Evolutionary conservation across 1,284 basidiomycete genomes (phyloP).

Genomic region (Sporisorium exsertum): DNA sequence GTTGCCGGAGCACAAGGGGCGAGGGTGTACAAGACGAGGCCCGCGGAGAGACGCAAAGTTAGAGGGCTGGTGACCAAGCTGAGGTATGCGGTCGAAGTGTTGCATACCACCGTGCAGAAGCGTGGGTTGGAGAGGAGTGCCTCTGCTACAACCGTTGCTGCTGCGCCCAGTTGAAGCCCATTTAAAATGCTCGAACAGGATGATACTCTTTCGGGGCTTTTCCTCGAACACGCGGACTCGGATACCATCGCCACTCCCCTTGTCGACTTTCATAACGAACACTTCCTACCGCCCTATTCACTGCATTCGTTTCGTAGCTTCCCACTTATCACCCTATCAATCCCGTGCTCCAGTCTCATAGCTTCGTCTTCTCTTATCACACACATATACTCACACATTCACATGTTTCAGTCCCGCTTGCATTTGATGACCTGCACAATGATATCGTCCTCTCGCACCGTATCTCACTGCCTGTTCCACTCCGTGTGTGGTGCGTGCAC

Average conservation of each 20-base stretch:
- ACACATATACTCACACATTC: not conserved
- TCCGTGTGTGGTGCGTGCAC: too few species aligned
- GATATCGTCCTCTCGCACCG: not conserved
- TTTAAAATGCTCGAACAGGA: not conserved
- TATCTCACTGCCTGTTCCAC: not conserved
- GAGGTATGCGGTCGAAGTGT: slow-evolving; percentile 40
- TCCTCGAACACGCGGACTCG: too few species aligned
- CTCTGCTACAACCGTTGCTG: slow-evolving; percentile 1
- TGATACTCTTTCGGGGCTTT: too few species aligned
- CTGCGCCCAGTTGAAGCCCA: not conserved
- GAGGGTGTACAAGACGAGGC: slow-evolving; percentile 24
- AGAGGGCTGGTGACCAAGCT: slow-evolving; percentile 40
- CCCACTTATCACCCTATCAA: not conserved
- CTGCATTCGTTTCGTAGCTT: not conserved
- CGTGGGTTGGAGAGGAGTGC: slow-evolving; percentile 7
- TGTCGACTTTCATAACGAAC: too few species aligned
- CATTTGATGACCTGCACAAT: not conserved
- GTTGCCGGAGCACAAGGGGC: not conserved
- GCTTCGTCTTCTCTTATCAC: not conserved
- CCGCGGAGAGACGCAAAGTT: slow-evolving; percentile 40
- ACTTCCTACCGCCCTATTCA: too few species aligned
- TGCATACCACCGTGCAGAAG: slow-evolving; percentile 29
- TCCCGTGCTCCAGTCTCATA: not conserved
- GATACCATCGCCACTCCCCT: too few species aligned
- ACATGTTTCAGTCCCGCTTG: not conserved